A percentile compares a stretch with the other conserved stretches of the same genome.
Evolutionary conservation across 2,329 filamentous ascomycete genomes (phyloP).

Genomic region (Trichoderma atroviride): DNA sequence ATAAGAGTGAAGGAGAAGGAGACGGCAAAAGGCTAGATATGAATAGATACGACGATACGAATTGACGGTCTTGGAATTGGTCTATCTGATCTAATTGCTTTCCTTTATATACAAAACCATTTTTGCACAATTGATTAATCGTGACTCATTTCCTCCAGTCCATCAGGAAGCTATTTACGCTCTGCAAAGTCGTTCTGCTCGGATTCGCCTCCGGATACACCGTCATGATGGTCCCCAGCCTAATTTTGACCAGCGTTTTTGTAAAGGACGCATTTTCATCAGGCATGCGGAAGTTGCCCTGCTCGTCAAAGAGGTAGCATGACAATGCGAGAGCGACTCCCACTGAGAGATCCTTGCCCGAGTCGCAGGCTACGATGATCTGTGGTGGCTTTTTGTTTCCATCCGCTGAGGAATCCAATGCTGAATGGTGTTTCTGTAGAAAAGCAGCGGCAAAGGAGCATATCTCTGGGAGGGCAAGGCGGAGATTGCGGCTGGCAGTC

Average conservation of each 20-base stretch:
- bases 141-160: constrained; percentile 43
- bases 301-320: constrained; percentile 71
- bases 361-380: constrained; percentile 70
- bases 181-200: constrained; percentile 81
- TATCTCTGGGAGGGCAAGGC: constrained; percentile 67
- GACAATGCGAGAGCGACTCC: constrained; percentile 75
- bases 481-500: constrained; percentile 79
- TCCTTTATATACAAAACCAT: not conserved
- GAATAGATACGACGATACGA: constrained; percentile 22
- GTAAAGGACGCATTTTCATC: constrained; percentile 50
- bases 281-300: constrained; percentile 51
- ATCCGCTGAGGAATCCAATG: not conserved
- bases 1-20: not conserved
- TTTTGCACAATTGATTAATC: not conserved
- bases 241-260: constrained; percentile 76
- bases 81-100: not conserved
- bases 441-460: constrained; percentile 55
- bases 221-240: constrained; percentile 80
- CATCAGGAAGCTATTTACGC: constrained; percentile 90
- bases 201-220: constrained; percentile 80
- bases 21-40: constrained; percentile 28
- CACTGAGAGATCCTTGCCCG: constrained; percentile 78
- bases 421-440: constrained; percentile 32
- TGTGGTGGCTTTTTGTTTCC: constrained; percentile 22
- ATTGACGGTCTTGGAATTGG: constrained; percentile 10